Conservation (phyloP, 768 basidiomycete species). For the Rhodotorula toruloides region DNA sequence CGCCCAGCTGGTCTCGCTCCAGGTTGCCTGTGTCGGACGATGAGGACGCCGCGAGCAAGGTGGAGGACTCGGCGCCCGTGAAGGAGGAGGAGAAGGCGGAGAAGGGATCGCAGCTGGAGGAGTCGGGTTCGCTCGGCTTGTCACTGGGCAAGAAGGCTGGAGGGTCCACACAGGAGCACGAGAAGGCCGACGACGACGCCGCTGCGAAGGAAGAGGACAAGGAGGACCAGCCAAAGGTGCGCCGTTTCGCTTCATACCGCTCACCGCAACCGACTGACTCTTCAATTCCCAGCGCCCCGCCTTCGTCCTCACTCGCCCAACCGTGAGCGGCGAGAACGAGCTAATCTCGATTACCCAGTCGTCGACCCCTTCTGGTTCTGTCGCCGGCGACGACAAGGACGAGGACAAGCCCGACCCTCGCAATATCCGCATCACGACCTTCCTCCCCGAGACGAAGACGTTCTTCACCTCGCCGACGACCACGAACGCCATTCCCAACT, state of each 20-base stretch:
- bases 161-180: too few species aligned
- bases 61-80: not conserved
- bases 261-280: not conserved
- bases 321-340: constrained; percentile 9
- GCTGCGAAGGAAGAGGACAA: not conserved
- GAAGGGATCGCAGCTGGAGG: too few species aligned
- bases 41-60: not conserved
- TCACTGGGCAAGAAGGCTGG: too few species aligned
- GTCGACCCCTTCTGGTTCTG: not conserved
- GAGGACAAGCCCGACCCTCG: not conserved
- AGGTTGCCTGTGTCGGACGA: not conserved
- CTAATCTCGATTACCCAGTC: not conserved
- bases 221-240: too few species aligned
- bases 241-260: too few species aligned
- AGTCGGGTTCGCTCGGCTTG: too few species aligned
- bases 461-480: constrained; percentile 19
- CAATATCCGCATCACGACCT: not conserved
- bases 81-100: not conserved
- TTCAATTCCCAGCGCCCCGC: not conserved
- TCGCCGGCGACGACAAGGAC: not conserved
- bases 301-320: constrained; percentile 9
- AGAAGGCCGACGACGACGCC: too few species aligned
- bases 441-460: not conserved
- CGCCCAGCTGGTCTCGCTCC: not conserved
- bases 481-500: not conserved